phyloP scores from a whole-genome alignment of 2,329 filamentous ascomycete species.

The Fusarium sp. region DNA sequence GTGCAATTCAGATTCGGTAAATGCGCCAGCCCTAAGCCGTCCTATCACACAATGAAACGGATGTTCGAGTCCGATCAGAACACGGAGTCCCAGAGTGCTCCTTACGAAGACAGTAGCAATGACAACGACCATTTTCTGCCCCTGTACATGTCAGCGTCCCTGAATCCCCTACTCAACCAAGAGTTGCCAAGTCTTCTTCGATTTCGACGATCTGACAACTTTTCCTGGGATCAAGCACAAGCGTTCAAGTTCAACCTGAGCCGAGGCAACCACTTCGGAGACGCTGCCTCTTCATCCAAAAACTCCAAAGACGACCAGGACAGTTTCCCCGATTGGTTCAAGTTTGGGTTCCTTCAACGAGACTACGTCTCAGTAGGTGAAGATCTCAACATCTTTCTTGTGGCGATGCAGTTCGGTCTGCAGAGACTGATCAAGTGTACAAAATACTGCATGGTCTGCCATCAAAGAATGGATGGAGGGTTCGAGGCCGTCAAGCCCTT shows the following conservation, averaged over 20 bases:
- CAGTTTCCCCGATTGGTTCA: constrained; percentile 12
- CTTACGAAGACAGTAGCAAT: constrained; percentile 1
- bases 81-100: constrained; percentile 7
- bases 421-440: constrained; percentile 81
- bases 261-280: constrained; percentile 10
- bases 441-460: constrained; percentile 87
- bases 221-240: constrained; percentile 65
- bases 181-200: constrained; percentile 69
- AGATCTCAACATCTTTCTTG: constrained; percentile 59
- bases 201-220: constrained; percentile 58
- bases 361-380: constrained; percentile 47
- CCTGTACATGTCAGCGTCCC: constrained; percentile 74
- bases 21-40: constrained; percentile 76
- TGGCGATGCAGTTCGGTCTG: constrained; percentile 77
- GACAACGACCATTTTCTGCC: constrained; percentile 45
- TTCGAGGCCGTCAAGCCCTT: constrained; percentile 78
- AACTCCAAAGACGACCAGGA: constrained; percentile 1
- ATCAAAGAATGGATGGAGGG: constrained; percentile 68
- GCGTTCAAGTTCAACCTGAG: constrained; percentile 16
- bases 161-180: constrained; percentile 67
- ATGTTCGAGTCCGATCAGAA: constrained; percentile 13
- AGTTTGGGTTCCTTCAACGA: constrained; percentile 31
- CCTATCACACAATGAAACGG: constrained; percentile 58
- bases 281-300: background rate
- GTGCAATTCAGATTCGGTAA: constrained; percentile 71